Conservation (phyloP, 306 rosid species). For the Citrullus colocynthis region DNA sequence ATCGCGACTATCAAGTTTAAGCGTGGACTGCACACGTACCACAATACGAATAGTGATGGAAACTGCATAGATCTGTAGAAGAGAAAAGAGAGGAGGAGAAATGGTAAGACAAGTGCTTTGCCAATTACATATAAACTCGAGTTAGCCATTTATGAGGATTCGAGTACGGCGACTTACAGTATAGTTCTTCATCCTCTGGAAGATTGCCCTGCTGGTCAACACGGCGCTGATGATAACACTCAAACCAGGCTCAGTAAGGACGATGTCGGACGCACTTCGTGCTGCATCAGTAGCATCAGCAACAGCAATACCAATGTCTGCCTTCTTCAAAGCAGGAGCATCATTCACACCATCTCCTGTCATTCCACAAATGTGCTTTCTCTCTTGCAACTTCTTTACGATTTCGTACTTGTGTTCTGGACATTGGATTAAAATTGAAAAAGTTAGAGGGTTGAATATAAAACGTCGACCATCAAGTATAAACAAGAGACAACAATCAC, state of each 20-base stretch:
- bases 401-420: slow-evolving; percentile 93
- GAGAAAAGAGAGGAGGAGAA: slow-evolving; percentile 1
- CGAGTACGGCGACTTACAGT: slow-evolving; percentile 40
- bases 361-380: slow-evolving; percentile 98
- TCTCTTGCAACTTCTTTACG: slow-evolving; percentile 90
- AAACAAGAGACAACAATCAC: slow-evolving; percentile 17
- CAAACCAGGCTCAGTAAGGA: slow-evolving; percentile 92
- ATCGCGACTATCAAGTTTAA: neutral
- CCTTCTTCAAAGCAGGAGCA: slow-evolving; percentile 98
- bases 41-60: slow-evolving; percentile 98
- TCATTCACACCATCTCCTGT: slow-evolving; percentile 99
- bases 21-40: slow-evolving; percentile 34
- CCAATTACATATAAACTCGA: neutral
- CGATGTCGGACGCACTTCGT: slow-evolving; percentile 92
- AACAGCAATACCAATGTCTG: slow-evolving; percentile 95
- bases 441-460: neutral
- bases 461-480: neutral
- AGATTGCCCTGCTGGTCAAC: slow-evolving; percentile 87
- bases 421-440: neutral
- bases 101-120: neutral
- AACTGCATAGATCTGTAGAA: slow-evolving; percentile 80
- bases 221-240: slow-evolving; percentile 98
- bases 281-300: slow-evolving; percentile 99
- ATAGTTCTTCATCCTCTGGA: slow-evolving; percentile 98
- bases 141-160: neutral